These are phyloP conservation scores for Solanum corneliomulleri DNA, from an alignment of 257 asterid species.

Conservation along the genomic window DNA sequence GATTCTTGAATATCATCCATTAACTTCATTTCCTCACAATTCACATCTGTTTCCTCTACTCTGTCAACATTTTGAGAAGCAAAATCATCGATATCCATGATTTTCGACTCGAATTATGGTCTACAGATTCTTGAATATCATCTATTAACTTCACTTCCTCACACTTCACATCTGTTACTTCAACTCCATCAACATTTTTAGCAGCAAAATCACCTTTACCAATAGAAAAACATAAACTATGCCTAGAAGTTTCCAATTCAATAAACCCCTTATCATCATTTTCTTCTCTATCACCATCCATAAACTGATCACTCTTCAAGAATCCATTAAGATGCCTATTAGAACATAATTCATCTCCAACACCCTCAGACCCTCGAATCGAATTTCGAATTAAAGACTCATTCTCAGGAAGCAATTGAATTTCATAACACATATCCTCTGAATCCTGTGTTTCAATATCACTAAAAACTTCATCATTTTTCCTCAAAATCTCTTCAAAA, in stretches of 20 bases:
- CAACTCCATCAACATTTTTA: not conserved
- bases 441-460: slow-evolving; percentile 5
- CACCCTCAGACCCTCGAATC: not conserved
- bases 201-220: not conserved
- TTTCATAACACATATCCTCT: slow-evolving; percentile 31
- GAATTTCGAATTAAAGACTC: not conserved
- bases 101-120: not conserved
- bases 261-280: slow-evolving; percentile 40
- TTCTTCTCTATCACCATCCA: not conserved
- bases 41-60: not conserved
- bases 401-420: slow-evolving; percentile 12
- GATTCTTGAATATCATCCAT: not conserved
- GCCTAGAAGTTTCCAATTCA: slow-evolving; percentile 26
- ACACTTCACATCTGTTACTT: not conserved
- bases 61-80: not conserved
- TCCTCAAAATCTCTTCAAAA: not conserved
- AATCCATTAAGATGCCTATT: not conserved
- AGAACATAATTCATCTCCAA: not conserved
- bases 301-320: not conserved
- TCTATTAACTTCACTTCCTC: not conserved
- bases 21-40: not conserved
- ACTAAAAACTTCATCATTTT: not conserved
- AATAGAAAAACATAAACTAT: not conserved
- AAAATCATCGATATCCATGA: slow-evolving; percentile 12
- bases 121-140: not conserved